phyloP scores from a whole-genome alignment of 164 flowering plant genomes.

The Hamamelis virginiana region DNA sequence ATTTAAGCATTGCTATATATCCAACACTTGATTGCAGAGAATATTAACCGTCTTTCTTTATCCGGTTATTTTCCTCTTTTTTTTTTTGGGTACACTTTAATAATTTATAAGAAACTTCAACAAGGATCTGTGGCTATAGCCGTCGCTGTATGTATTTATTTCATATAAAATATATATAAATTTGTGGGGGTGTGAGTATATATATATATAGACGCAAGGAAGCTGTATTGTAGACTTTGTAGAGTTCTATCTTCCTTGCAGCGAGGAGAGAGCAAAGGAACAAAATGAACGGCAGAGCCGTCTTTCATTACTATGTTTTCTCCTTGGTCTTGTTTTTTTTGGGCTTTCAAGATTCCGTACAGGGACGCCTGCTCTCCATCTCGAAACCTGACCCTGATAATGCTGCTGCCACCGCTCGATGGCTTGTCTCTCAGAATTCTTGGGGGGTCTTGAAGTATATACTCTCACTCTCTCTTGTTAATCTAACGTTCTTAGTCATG shows the following conservation, averaged over 20 bases:
- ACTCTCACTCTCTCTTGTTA: slow-evolving; percentile 7
- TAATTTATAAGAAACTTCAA: too few relatives aligned
- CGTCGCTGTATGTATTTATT: too few relatives aligned
- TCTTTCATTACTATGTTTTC: background rate
- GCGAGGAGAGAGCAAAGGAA: background rate
- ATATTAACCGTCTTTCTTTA: too few relatives aligned
- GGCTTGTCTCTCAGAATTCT: slow-evolving; percentile 73
- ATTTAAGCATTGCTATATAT: too few relatives aligned
- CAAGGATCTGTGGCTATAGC: too few relatives aligned
- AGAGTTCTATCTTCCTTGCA: background rate
- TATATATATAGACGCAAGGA: too few relatives aligned
- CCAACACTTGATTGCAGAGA: too few relatives aligned
- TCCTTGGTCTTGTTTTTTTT: slow-evolving; percentile 20
- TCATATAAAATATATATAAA: too few relatives aligned
- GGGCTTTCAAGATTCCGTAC: slow-evolving; percentile 18
- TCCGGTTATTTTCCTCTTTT: too few relatives aligned
- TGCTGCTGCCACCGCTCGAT: slow-evolving; percentile 72
- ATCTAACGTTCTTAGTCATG: background rate
- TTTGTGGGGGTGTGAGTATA: too few relatives aligned
- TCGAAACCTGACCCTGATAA: slow-evolving; percentile 62
- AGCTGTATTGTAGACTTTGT: background rate
- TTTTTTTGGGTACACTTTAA: too few relatives aligned
- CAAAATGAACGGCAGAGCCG: slow-evolving; percentile 13
- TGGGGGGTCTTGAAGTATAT: slow-evolving; percentile 84
- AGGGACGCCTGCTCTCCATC: slow-evolving; percentile 23